These are phyloP conservation scores for Senna siamea DNA, from an alignment of 306 rosid genomes.

Conservation along the genomic window DNA sequence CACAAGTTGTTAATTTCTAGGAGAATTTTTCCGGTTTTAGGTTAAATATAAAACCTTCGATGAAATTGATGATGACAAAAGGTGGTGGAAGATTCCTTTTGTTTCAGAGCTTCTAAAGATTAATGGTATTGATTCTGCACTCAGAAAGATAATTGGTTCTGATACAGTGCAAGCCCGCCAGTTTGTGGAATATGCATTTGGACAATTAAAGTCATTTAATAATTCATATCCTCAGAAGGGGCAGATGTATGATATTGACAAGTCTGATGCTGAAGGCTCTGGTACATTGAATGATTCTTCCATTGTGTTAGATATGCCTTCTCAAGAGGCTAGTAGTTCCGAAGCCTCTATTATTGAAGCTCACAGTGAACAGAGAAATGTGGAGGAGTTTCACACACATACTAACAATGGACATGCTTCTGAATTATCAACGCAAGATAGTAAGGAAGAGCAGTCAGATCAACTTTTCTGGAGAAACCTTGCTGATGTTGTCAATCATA, in stretches of 20 bases:
- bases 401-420: conserved; percentile 48
- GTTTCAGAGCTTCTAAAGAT: conserved; percentile 74
- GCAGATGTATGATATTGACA: conserved; percentile 41
- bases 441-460: conserved; percentile 56
- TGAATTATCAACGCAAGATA: conserved; percentile 42
- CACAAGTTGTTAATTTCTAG: conserved; percentile 34
- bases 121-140: conserved; percentile 74
- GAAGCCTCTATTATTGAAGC: conserved; percentile 45
- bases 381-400: conserved; percentile 41
- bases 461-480: conserved; percentile 79
- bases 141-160: conserved; percentile 68
- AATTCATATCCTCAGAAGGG: conserved; percentile 55
- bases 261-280: conserved; percentile 34
- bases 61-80: conserved; percentile 77
- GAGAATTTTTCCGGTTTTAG: conserved; percentile 56
- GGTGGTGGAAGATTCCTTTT: conserved; percentile 82
- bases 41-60: conserved; percentile 83
- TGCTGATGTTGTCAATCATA: conserved; percentile 68
- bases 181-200: conserved; percentile 93
- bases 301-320: conserved; percentile 41
- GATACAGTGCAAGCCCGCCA: conserved; percentile 85
- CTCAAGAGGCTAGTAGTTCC: conserved; percentile 36
- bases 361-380: conserved; percentile 33
- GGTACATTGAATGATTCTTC: conserved; percentile 43
- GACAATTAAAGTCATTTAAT: conserved; percentile 81